A percentile compares a stretch with the other conserved stretches of the same genome.
phyloP scores from a whole-genome alignment of 805 yeast species.

The Myxozyma geophila region DNA sequence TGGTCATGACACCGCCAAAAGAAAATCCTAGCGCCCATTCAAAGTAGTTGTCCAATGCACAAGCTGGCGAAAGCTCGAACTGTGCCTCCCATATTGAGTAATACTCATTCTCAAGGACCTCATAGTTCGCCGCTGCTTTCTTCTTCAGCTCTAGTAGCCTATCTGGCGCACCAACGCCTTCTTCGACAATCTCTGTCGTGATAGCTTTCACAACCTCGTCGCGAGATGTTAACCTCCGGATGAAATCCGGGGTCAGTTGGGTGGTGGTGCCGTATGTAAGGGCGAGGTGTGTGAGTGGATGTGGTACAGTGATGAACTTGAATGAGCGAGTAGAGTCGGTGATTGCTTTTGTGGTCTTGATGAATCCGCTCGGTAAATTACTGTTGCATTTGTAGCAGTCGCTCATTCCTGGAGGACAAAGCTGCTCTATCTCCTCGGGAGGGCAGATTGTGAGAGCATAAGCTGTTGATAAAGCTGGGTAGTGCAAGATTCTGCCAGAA shows the following conservation, averaged over 20 bases:
- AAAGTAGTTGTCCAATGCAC: constrained; percentile 20
- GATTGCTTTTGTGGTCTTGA: constrained; percentile 12
- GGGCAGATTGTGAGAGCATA: constrained; percentile 39
- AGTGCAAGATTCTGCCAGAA: constrained; percentile 20
- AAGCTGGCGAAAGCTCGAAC: constrained; percentile 10
- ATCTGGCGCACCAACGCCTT: constrained; percentile 23
- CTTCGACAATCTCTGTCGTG: constrained; percentile 16
- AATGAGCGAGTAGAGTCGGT: constrained; percentile 9
- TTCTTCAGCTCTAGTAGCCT: constrained; percentile 25
- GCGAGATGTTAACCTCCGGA: constrained; percentile 25
- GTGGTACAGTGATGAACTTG: constrained; percentile 27
- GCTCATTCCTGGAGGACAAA: constrained; percentile 40
- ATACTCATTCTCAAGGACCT: constrained; percentile 12
- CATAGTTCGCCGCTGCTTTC: constrained; percentile 20
- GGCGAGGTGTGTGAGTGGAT: constrained; percentile 28
- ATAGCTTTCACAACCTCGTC: constrained; percentile 19
- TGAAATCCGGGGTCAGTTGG: constrained; percentile 19
- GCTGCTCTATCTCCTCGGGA: constrained; percentile 9
- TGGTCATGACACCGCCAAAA: constrained; percentile 7
- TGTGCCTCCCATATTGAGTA: constrained; percentile 27
- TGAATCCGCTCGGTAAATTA: constrained; percentile 5
- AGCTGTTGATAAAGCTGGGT: constrained; percentile 37
- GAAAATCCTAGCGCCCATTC: constrained; percentile 29
- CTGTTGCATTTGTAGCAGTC: constrained; percentile 26
- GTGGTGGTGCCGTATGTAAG: constrained; percentile 15